phyloP scores from a whole-genome alignment of 345 rosid species.

The Bretschneidera sinensis region DNA sequence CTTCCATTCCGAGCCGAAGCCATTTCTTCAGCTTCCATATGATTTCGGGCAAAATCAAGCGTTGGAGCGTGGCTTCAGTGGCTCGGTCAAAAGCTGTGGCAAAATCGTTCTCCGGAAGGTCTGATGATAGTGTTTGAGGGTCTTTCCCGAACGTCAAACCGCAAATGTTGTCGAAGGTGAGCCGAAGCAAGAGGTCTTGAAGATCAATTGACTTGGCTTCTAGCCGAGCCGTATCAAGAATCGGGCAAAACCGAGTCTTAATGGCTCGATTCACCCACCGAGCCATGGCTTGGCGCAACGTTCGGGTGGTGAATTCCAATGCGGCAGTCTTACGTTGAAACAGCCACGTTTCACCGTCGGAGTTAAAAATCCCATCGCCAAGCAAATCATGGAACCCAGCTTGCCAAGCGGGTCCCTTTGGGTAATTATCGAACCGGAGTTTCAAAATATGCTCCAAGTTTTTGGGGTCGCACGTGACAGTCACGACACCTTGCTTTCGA shows the following conservation, averaged over 20 bases:
- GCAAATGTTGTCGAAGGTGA: constrained; percentile 77
- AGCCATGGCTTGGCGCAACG: constrained; percentile 76
- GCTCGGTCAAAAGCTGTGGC: constrained; percentile 71
- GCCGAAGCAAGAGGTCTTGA: constrained; percentile 63
- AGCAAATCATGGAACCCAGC: constrained; percentile 67
- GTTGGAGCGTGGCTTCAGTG: constrained; percentile 67
- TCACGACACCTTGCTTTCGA: constrained; percentile 65
- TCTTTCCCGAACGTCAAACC: constrained; percentile 80
- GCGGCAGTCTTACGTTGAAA: constrained; percentile 87
- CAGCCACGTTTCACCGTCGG: constrained; percentile 74
- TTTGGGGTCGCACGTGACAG: constrained; percentile 75
- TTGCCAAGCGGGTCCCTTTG: constrained; percentile 81
- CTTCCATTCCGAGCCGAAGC: constrained; percentile 65
- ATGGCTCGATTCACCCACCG: constrained; percentile 77
- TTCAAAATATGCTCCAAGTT: constrained; percentile 69
- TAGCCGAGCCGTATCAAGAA: constrained; percentile 50
- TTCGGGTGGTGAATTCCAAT: constrained; percentile 72
- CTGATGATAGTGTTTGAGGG: constrained; percentile 48
- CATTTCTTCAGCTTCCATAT: constrained; percentile 62
- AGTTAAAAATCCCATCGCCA: constrained; percentile 68
- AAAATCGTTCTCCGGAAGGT: constrained; percentile 52
- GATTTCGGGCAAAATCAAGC: constrained; percentile 58
- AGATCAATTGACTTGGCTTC: constrained; percentile 49
- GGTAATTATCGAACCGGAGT: constrained; percentile 68
- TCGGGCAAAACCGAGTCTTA: constrained; percentile 51